Evolutionary conservation across 495 filamentous ascomycete genomes (phyloP), one percentile per base, ranked within the genome.

Genomic region (Penicillium antarcticum): DNA sequence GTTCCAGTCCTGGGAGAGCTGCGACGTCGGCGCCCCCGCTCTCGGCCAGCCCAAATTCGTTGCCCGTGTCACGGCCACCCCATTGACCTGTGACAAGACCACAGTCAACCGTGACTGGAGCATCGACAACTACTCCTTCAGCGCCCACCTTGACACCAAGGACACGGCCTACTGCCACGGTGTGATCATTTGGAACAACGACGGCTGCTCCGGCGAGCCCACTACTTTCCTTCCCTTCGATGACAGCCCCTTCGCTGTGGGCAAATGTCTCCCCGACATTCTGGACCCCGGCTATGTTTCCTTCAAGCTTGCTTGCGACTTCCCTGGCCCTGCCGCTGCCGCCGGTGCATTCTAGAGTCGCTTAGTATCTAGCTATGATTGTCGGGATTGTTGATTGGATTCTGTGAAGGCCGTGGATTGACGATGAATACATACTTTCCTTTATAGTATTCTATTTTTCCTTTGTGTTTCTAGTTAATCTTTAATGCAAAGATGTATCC

Each of bases 81-180:
- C 59, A 1, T 21, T 46, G 16, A 60, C 62, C 17, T 65, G 62
- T 24, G 62, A 60, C 38, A 60, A 63, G 51, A 51, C 60, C 26
- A 32, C 53, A 4, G 51, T 65, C 37, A 54, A 60, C 60, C 53
- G 43, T 18, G 53, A 65, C 45, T 65, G 62, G 62, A 52, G 44
- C 47, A 52, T 65, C 48, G 48, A 65, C 49, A 46, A 54, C 54
- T 65, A 52, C 36, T 45, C 62, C 16, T 60, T 65, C 53, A 53
- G 41, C 36, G 62, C 54, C 5, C 14, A 18, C 19, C 34, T 60
- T 10, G 60, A 58, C 51, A 63, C 60, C 49, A 56, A 65, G 52
- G 60, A 65, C 9, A 38, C 62, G 5, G 12, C 44, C 6, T 36
- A 46, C 6, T 65, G 62, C 56, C 9, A 19, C n/a, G 60, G 62